Evolutionary conservation across 306 rosid genomes (phyloP), one percentile per base, ranked within the genome.

Genomic region (Cicer yamashitae): DNA sequence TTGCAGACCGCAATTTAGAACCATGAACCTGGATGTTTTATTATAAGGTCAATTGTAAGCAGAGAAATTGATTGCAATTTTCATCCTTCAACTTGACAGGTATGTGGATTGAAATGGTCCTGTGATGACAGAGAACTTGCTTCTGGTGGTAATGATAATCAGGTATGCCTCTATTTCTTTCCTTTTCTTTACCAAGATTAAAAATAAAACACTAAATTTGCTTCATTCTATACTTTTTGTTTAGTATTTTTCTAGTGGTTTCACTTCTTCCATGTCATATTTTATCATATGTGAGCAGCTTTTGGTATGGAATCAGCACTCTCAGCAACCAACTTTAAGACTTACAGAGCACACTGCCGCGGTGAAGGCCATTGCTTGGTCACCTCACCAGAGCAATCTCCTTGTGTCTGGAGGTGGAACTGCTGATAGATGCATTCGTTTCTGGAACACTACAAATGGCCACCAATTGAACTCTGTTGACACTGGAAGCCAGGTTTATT

Each of bases 401-500:
- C 97, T 96, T 12, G 99, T 94, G 18, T 96, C 99, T 9, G 99
- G 99, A 1, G 99, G 99, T 13, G 99, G 99, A 69, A 96, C 99
- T 14, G 98, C 99, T 6, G 99, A 96, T 82, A 81, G 98, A 85
- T 89, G 98, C 57, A 92, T 96, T 74, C 99, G 99, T 60, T 96
- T 96, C 83, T 96, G 98, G 99, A 96, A 90, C 89, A 96, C 99
- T 1, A 84, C 99, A 63, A 96, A 96, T 25, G 97, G 99, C 18
- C 93, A 92, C 85, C 98, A 92, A 64, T 79, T 90, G 81, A 91
- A 96, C 86, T 58, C 77, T 41, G 68, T 96, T 8, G 99, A 96
- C 90, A 96, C 99, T 1, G 99, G 98, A 15, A 96, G 99, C 89
- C 99, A 96, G 98, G 98, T 91, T 51, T 61, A 8, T 2, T 75